A percentile compares a stretch with the other conserved stretches of the same genome.
These are phyloP conservation scores for Yamadazyma laniorum DNA, from an alignment of 805 yeast genomes.

Conservation along the genomic window DNA sequence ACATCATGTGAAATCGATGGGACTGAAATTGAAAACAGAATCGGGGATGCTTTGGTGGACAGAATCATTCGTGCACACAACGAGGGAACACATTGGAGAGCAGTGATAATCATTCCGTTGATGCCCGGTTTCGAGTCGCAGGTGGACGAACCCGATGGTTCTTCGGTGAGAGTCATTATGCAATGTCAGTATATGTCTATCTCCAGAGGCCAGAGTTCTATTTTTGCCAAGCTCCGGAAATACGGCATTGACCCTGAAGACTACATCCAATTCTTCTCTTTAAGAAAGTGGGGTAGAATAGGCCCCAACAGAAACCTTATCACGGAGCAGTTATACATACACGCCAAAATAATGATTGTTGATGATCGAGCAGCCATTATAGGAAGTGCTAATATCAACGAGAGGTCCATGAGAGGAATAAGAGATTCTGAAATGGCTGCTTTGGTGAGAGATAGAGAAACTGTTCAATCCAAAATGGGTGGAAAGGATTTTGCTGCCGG, in stretches of 20 bases:
- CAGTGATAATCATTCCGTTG: conserved; percentile 85
- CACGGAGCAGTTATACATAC: conserved; percentile 91
- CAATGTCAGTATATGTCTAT: conserved; percentile 94
- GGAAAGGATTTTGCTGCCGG: conserved; percentile 81
- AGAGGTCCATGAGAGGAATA: conserved; percentile 90
- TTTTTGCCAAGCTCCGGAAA: conserved; percentile 75
- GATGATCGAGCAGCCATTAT: conserved; percentile 93
- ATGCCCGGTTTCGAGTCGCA: conserved; percentile 97
- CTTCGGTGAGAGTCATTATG: conserved; percentile 93
- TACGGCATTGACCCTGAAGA: conserved; percentile 86
- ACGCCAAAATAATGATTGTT: conserved; percentile 86
- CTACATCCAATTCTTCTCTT: conserved; percentile 85
- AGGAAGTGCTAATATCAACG: conserved; percentile 97
- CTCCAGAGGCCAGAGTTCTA: conserved; percentile 83
- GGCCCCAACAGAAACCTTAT: conserved; percentile 72
- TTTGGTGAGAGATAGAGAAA: conserved; percentile 77
- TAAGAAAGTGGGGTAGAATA: conserved; percentile 93
- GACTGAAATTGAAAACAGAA: conserved; percentile 76
- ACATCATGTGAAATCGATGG: conserved; percentile 89
- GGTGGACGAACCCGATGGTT: conserved; percentile 90
- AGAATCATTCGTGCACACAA: conserved; percentile 85
- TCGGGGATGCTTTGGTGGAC: conserved; percentile 97
- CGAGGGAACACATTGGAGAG: conserved; percentile 79
- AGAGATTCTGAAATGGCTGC: conserved; percentile 96
- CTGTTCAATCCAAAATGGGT: conserved; percentile 69